These are phyloP conservation scores for Echinosophora koreensis DNA, from an alignment of 306 rosid genomes.

Conservation along the genomic window DNA sequence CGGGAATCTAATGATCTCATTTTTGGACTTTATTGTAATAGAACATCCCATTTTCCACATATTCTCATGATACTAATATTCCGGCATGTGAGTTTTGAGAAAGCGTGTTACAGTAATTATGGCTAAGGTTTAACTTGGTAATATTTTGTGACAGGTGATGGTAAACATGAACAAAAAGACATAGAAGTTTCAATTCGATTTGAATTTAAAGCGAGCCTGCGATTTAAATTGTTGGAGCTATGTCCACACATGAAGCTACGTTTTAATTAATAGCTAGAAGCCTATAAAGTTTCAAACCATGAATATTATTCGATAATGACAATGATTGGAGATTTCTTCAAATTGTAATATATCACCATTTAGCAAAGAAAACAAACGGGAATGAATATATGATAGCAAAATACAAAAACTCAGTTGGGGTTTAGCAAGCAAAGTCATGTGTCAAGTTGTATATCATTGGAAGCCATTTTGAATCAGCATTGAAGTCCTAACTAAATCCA, in stretches of 20 bases:
- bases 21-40: slow-evolving; percentile 42
- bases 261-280: slow-evolving; percentile 47
- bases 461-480: slow-evolving; percentile 29
- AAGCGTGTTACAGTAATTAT: slow-evolving; percentile 43
- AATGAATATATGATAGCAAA: slow-evolving; percentile 39
- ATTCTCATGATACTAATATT: slow-evolving; percentile 24
- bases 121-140: slow-evolving; percentile 42
- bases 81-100: slow-evolving; percentile 43
- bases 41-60: slow-evolving; percentile 22
- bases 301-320: slow-evolving; percentile 30
- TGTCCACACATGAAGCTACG: slow-evolving; percentile 45
- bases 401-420: slow-evolving; percentile 44
- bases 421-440: slow-evolving; percentile 45
- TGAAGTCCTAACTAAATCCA: slow-evolving; percentile 50
- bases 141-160: slow-evolving; percentile 48
- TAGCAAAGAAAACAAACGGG: slow-evolving; percentile 46
- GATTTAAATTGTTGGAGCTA: neutral
- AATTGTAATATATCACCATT: slow-evolving; percentile 16
- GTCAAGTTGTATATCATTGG: slow-evolving; percentile 32
- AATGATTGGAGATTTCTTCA: slow-evolving; percentile 33
- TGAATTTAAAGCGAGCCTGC: no score
- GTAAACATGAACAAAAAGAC: slow-evolving; percentile 41
- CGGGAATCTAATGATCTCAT: slow-evolving; percentile 48
- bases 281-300: slow-evolving; percentile 51
- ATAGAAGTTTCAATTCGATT: slow-evolving; percentile 53